Base-by-base conservation (phyloP, 805 yeast genomes). In the Yarrowia sp. region DNA sequence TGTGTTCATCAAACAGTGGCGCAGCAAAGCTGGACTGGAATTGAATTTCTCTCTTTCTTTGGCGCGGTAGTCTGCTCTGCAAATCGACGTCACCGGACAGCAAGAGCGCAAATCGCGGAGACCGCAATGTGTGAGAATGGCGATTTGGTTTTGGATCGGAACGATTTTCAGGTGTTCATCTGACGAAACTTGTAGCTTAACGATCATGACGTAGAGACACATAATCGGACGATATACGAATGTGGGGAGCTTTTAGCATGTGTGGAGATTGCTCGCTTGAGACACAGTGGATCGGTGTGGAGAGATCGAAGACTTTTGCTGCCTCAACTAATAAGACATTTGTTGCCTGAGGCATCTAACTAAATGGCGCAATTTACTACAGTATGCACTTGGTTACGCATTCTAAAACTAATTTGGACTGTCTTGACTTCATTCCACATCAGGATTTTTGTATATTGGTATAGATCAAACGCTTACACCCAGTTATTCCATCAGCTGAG, bases 81-180 rank as follows among this genome's bases (percentile, higher is more conserved):
- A 42, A 24, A 42, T 7, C 16, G 21, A 42, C 49, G 49, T 42
- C 49, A 42, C 49, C 22, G 1, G 49, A n/a, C 49, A 42, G 49
- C 29, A 14, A 42, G 19, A 25, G 51, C 51, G 51, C 51, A 44
- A 44, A 44, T 44, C 19, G 51, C 51, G 51, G 51, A 27, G n/a
- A 42, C 14, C 29, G 46, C 46, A 41, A 41, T 4, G 42, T 36
- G 41, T 19, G 41, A 4, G n/a, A 5, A n/a, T n/a, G n/a, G 19
- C 41, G 41, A 36, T 39, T 39, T 22, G 18, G 31, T 22, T 41
- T 41, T 12, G 24, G 16, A 38, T 21, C 14, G 19, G n/a, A 38
- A 9, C 25, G 25, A 3, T 38, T 21, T 38, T 13, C 25, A 21
- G 41, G 25, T 38, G 25, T n/a, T n/a, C n/a, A n/a, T n/a, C n/a